Percentiles rank a stretch among this genome's conserved stretches.
Evolutionary conservation across 2,329 filamentous ascomycete genomes (phyloP).

Genomic region (Monilinia laxa): DNA sequence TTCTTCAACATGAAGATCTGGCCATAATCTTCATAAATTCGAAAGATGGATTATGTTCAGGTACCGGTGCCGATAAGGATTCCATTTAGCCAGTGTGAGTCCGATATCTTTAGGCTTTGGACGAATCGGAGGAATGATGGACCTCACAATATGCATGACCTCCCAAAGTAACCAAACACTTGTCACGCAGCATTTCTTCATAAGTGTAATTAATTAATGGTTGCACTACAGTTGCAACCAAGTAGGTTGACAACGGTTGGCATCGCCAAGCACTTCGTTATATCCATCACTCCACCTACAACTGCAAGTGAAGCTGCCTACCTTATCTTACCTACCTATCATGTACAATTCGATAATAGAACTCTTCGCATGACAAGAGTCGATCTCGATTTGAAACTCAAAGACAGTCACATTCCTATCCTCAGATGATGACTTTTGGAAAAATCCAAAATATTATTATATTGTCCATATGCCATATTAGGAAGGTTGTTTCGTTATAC

Average conservation of each 20-base stretch:
- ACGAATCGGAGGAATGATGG: conserved; percentile 1
- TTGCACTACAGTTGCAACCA: not conserved
- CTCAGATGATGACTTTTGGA: not conserved
- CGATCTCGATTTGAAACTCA: too few species aligned
- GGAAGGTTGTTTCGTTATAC: conserved; percentile 15
- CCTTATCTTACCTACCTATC: not conserved
- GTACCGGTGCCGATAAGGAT: conserved; percentile 3
- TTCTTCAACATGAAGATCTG: not conserved
- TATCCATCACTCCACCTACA: not conserved
- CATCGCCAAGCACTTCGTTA: conserved; percentile 16
- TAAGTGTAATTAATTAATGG: not conserved
- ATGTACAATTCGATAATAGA: not conserved
- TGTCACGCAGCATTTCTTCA: not conserved
- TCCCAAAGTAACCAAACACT: not conserved
- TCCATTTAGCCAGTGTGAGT: conserved; percentile 4
- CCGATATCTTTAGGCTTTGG: conserved; percentile 10
- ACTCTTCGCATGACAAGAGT: not conserved
- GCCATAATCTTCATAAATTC: not conserved
- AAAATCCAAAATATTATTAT: not conserved
- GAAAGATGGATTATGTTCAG: conserved; percentile 15
- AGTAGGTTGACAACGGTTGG: conserved; percentile 15
- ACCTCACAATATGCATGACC: not conserved
- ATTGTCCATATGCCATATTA: conserved; percentile 2
- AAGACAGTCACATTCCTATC: not conserved
- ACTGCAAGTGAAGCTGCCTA: conserved; percentile 7